Conservation (phyloP, 805 yeast genomes). For the Starmera dryadoides region DNA sequence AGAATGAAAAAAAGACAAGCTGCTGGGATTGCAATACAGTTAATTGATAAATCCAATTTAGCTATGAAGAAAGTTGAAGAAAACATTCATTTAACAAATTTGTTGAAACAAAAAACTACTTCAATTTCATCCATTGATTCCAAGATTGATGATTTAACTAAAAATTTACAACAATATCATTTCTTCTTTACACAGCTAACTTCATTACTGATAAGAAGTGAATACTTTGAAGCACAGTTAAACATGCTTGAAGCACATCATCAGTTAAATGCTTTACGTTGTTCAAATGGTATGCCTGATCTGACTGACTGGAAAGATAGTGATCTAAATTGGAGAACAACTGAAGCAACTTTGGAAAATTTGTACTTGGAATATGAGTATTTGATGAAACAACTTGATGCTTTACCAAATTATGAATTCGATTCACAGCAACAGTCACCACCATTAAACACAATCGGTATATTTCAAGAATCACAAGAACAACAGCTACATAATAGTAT, state of each 20-base stretch:
- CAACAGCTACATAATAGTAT: background rate
- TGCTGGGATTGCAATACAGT: background rate
- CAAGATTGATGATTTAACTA: conserved; percentile 12
- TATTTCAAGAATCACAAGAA: background rate
- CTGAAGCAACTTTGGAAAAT: conserved; percentile 39
- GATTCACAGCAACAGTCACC: background rate
- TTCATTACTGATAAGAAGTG: conserved; percentile 14
- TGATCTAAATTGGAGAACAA: conserved; percentile 36
- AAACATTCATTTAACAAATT: conserved; percentile 14
- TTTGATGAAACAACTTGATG: conserved; percentile 17
- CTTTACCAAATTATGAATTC: conserved; percentile 2
- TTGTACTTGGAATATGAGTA: conserved; percentile 32
- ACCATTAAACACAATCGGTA: background rate
- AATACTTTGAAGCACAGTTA: conserved; percentile 23
- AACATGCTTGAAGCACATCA: conserved; percentile 18
- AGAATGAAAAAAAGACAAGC: background rate
- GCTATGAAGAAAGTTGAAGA: conserved; percentile 16
- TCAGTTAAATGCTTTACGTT: conserved; percentile 7
- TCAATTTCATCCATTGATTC: conserved; percentile 14
- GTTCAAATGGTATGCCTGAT: conserved; percentile 9
- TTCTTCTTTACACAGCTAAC: conserved; percentile 12
- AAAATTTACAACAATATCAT: conserved; percentile 21
- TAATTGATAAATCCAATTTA: background rate
- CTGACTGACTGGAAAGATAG: conserved; percentile 21
- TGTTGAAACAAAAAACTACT: conserved; percentile 12